These are phyloP conservation scores for Colletotrichum siamense DNA, from an alignment of 2,329 filamentous ascomycete genomes.

Conservation along the genomic window DNA sequence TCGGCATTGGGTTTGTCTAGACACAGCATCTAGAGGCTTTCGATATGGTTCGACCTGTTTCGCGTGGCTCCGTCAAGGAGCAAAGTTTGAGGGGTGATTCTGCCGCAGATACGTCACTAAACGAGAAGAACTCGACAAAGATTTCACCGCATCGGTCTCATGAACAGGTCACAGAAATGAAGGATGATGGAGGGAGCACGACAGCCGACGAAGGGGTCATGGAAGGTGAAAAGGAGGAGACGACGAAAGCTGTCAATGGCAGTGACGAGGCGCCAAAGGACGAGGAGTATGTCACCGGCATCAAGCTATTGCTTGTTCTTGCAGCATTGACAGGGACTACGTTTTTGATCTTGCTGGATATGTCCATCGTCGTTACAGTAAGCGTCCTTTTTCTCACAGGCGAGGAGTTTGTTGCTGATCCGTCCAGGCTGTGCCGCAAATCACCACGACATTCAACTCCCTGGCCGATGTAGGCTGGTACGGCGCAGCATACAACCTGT, in stretches of 20 bases:
- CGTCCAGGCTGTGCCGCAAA: slow-evolving; percentile 50
- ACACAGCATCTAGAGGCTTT: too few species aligned
- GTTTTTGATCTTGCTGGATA: slow-evolving; percentile 57
- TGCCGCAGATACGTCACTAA: neutral
- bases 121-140: neutral
- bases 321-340: slow-evolving; percentile 43
- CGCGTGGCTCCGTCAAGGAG: neutral
- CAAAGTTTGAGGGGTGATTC: neutral
- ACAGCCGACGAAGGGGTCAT: neutral
- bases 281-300: slow-evolving; percentile 32
- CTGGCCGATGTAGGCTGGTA: slow-evolving; percentile 63
- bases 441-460: slow-evolving; percentile 56
- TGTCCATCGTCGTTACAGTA: slow-evolving; percentile 58
- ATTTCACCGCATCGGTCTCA: neutral
- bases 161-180: neutral
- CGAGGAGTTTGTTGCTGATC: neutral
- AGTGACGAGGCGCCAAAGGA: neutral
- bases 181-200: neutral
- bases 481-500: slow-evolving; percentile 52
- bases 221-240: neutral
- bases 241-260: neutral
- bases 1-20: neutral
- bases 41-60: neutral
- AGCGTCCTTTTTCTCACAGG: neutral
- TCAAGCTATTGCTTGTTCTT: slow-evolving; percentile 39